Conservation (phyloP, 768 basidiomycete genomes). For the Multifurca ochricompacta region DNA sequence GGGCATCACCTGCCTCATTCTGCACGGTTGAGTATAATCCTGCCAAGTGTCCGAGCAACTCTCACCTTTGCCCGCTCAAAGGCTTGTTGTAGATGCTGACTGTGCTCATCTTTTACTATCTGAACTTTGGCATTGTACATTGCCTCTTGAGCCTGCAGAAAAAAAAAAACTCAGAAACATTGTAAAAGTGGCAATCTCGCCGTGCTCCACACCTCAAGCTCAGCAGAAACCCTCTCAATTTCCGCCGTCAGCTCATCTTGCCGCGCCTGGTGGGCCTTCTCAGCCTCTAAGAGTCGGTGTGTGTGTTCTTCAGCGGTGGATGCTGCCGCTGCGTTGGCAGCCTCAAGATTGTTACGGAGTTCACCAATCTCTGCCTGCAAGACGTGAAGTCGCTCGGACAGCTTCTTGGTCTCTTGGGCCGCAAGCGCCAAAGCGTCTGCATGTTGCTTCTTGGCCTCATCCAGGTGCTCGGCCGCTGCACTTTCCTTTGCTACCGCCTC, state of each 20-base stretch:
- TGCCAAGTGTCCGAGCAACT: neutral
- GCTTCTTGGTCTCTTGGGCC: conserved; percentile 29
- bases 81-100: conserved; percentile 52
- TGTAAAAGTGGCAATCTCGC: neutral
- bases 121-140: conserved; percentile 62
- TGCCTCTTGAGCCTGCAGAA: conserved; percentile 58
- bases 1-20: conserved; percentile 64
- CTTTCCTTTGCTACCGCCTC: conserved; percentile 42
- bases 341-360: conserved; percentile 40
- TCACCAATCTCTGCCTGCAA: conserved; percentile 35
- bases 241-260: conserved; percentile 48
- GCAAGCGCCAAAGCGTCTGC: conserved; percentile 39
- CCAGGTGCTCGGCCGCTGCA: conserved; percentile 34
- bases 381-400: conserved; percentile 13
- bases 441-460: conserved; percentile 37
- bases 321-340: conserved; percentile 36
- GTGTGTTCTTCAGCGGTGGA: conserved; percentile 42
- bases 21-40: conserved; percentile 26
- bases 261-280: conserved; percentile 41
- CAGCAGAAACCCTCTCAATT: conserved; percentile 45
- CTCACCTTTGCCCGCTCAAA: conserved; percentile 73
- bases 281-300: conserved; percentile 43
- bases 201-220: conserved; percentile 52
- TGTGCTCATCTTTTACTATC: conserved; percentile 57
- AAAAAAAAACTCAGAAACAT: conserved; percentile 3